Conservation (phyloP, 1,139 yeast species). For the Geotrichum carabidarum region DNA sequence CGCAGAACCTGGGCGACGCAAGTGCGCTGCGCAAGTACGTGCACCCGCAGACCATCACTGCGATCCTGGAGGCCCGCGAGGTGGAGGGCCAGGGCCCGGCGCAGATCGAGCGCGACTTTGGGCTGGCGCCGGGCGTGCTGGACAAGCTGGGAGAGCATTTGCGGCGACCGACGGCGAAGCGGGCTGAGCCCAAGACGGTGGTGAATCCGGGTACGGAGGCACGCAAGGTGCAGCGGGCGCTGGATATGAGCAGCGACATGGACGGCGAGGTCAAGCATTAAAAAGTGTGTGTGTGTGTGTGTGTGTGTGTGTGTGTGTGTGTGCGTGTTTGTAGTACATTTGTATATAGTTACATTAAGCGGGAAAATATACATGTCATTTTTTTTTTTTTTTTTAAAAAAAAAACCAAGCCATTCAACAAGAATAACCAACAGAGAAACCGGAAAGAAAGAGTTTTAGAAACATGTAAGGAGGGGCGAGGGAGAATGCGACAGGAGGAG, state of each 20-base stretch:
- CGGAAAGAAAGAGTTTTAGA: too few species aligned
- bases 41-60: constrained; percentile 26
- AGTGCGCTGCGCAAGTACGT: background rate
- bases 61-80: constrained; percentile 22
- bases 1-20: background rate
- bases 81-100: constrained; percentile 22
- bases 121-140: constrained; percentile 20
- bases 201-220: background rate
- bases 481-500: too few species aligned
- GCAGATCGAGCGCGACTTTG: constrained; percentile 19
- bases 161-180: constrained; percentile 10
- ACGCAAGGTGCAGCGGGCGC: background rate
- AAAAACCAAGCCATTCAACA: too few species aligned
- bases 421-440: too few species aligned
- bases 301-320: too few species aligned
- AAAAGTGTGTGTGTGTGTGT: background rate
- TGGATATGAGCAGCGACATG: constrained; percentile 2
- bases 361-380: too few species aligned
- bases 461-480: too few species aligned
- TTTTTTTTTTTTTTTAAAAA: too few species aligned
- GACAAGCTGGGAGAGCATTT: constrained; percentile 15
- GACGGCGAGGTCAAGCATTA: constrained; percentile 1
- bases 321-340: too few species aligned
- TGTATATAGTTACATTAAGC: too few species aligned
- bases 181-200: background rate